phyloP scores from a whole-genome alignment of 2,329 filamentous ascomycete species.

The Gnomoniopsis sp. region DNA sequence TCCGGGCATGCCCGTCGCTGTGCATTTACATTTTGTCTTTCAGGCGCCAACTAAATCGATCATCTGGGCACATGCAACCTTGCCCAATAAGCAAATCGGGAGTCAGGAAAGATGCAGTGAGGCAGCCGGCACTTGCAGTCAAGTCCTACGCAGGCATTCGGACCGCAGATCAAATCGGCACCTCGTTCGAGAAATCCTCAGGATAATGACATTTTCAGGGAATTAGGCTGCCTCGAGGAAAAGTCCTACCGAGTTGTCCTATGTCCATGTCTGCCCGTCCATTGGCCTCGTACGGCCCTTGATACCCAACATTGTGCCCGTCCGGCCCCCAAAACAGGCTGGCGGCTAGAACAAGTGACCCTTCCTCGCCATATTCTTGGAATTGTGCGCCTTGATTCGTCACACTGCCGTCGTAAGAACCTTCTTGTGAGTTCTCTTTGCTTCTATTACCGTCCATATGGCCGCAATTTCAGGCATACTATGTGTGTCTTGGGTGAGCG shows the following conservation, averaged over 20 bases:
- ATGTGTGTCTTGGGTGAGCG: not conserved
- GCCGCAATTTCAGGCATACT: not conserved
- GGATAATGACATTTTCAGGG: not conserved
- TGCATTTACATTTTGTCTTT: not conserved
- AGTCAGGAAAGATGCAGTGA: not conserved
- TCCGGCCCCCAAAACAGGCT: conserved; percentile 9
- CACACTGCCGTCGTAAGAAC: not conserved
- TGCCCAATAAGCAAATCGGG: not conserved
- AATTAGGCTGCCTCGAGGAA: conserved; percentile 1
- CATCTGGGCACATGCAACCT: not conserved
- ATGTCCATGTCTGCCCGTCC: not conserved
- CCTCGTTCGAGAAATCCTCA: not conserved
- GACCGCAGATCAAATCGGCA: not conserved
- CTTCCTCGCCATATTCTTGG: not conserved
- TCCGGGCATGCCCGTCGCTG: not conserved
- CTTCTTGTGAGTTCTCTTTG: conserved; percentile 9
- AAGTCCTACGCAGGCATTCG: not conserved
- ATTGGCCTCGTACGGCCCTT: conserved; percentile 1
- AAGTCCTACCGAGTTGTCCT: conserved; percentile 7
- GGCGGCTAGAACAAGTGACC: conserved; percentile 7
- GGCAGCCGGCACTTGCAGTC: not conserved
- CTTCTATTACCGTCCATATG: conserved; percentile 2
- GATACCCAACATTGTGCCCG: conserved; percentile 1
- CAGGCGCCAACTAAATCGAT: not conserved
- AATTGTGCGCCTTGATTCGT: not conserved